A percentile compares a stretch with the other conserved stretches of the same genome.
phyloP scores from a whole-genome alignment of 805 yeast species.

The Yarrowia osloensis region DNA sequence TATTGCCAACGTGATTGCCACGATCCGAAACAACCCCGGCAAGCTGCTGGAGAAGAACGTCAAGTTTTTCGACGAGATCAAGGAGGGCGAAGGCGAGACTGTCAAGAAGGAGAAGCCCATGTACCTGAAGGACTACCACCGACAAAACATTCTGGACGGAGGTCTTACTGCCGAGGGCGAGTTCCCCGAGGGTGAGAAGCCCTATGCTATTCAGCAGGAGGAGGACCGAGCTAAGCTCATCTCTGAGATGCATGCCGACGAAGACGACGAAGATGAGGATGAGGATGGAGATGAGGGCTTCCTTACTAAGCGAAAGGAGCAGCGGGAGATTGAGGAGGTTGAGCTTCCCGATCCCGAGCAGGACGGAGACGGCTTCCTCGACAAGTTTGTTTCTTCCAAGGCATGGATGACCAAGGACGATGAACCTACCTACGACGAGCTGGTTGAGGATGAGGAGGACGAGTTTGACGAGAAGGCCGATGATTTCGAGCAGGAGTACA shows the following conservation, averaged over 20 bases:
- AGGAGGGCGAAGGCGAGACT: constrained; percentile 42
- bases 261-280: constrained; percentile 50
- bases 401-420: constrained; percentile 87
- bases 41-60: constrained; percentile 65
- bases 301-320: constrained; percentile 60
- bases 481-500: constrained; percentile 86
- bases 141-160: constrained; percentile 76
- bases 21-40: constrained; percentile 68
- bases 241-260: constrained; percentile 65
- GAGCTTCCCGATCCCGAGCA: constrained; percentile 65
- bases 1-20: constrained; percentile 66
- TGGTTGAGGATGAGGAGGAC: constrained; percentile 62
- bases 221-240: constrained; percentile 76
- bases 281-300: constrained; percentile 50
- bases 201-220: constrained; percentile 71
- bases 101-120: constrained; percentile 65
- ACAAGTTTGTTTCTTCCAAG: constrained; percentile 68
- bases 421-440: constrained; percentile 48
- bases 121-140: constrained; percentile 88
- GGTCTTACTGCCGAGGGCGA: constrained; percentile 56
- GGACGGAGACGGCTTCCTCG: constrained; percentile 69
- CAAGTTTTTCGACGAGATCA: constrained; percentile 72
- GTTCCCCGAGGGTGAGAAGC: constrained; percentile 55
- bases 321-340: constrained; percentile 42
- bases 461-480: constrained; percentile 93